Percentiles rank a stretch among this genome's conserved stretches.
Evolutionary conservation across 352 stramenopile genomes (phyloP).

Genomic region (Globisporangium middletonii): DNA sequence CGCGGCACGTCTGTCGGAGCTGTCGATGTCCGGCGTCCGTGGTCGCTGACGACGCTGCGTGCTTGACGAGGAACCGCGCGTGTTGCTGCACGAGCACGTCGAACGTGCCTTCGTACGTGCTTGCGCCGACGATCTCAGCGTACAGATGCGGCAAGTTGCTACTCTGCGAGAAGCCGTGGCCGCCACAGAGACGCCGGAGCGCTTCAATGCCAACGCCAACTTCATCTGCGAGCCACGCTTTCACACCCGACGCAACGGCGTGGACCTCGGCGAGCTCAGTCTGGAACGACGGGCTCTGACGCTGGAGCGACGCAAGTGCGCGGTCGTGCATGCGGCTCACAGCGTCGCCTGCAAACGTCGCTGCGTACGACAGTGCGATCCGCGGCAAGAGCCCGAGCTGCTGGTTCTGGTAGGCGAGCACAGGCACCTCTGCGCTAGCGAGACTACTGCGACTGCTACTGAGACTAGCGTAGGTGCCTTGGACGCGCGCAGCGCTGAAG

Average conservation of each 20-base stretch:
- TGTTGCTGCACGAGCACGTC: conserved; percentile 72
- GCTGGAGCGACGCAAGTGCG: conserved; percentile 18
- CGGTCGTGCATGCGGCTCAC: conserved; percentile 20
- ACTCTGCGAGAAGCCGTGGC: conserved; percentile 14
- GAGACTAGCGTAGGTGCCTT: conserved; percentile 68
- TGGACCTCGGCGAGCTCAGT: conserved; percentile 27
- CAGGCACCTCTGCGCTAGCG: conserved; percentile 61
- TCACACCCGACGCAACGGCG: conserved; percentile 26
- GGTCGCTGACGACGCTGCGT: conserved; percentile 6
- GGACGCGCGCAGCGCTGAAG: conserved; percentile 91
- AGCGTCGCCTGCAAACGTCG: conserved; percentile 17
- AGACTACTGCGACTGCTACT: conserved; percentile 16
- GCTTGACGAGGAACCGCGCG: conserved; percentile 51
- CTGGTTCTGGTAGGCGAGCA: conserved; percentile 95
- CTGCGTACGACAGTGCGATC: conserved; percentile 40
- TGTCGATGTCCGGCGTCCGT: background rate
- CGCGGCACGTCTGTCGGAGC: conserved; percentile 3
- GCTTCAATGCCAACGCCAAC: conserved; percentile 31
- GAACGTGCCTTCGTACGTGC: conserved; percentile 64
- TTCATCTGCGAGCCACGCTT: conserved; percentile 30
- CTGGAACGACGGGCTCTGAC: conserved; percentile 14
- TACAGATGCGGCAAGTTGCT: conserved; percentile 22
- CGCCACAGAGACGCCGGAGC: conserved; percentile 21
- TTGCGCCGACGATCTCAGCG: conserved; percentile 31
- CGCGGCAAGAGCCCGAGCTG: conserved; percentile 58